phyloP scores from a whole-genome alignment of 345 rosid genomes.

The Syzygium aqueum region DNA sequence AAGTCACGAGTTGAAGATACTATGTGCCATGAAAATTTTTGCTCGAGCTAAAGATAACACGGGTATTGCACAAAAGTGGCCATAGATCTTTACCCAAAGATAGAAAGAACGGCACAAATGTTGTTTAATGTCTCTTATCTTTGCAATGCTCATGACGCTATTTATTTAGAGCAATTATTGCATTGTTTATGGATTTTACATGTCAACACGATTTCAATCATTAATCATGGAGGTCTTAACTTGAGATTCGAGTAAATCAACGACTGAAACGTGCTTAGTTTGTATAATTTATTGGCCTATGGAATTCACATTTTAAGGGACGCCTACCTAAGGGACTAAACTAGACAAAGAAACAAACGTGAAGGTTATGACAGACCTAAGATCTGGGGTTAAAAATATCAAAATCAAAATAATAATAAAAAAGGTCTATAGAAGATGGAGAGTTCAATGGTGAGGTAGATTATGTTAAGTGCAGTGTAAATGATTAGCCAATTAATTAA shows the following conservation, averaged over 20 bases:
- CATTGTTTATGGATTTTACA: too few relatives aligned
- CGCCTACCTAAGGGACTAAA: too few relatives aligned
- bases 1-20: neutral
- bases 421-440: too few relatives aligned
- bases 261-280: accelerated
- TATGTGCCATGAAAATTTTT: neutral
- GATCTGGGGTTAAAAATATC: too few relatives aligned
- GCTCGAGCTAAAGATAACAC: neutral
- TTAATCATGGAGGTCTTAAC: accelerated
- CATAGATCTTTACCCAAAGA: accelerated
- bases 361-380: too few relatives aligned
- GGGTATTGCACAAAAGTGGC: accelerated
- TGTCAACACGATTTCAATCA: neutral
- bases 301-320: too few relatives aligned
- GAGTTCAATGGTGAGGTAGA: too few relatives aligned
- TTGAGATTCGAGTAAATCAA: neutral
- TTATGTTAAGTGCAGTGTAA: too few relatives aligned
- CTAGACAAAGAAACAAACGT: too few relatives aligned
- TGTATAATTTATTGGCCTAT: accelerated
- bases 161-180: neutral
- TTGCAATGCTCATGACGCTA: neutral
- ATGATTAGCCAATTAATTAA: too few relatives aligned
- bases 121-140: accelerated
- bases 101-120: accelerated
- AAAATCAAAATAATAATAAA: too few relatives aligned